phyloP scores from a whole-genome alignment of 257 asterid species.

The Solanum ossicruentum region DNA sequence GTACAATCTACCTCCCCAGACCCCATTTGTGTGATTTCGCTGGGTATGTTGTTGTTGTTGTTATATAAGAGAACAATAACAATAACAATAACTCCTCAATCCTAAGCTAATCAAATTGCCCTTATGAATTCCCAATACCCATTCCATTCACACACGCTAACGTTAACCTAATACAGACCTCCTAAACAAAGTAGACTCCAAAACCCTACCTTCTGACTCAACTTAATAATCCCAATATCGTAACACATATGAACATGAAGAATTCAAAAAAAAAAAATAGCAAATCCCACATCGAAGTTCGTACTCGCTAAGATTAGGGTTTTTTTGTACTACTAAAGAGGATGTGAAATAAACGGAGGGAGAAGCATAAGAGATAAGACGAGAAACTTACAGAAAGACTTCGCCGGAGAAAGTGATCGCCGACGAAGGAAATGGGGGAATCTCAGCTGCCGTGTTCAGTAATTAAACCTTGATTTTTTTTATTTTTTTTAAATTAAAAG shows the following conservation, averaged over 20 bases:
- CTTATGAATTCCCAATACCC: background rate
- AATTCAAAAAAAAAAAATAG: background rate
- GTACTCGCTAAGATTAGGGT: background rate
- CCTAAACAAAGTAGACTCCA: background rate
- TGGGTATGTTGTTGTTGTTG: too few relatives aligned
- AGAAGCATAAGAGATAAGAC: background rate
- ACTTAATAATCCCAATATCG: background rate
- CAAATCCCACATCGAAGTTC: background rate
- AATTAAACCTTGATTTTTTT: background rate
- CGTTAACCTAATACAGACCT: background rate
- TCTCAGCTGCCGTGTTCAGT: background rate
- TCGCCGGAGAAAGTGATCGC: background rate
- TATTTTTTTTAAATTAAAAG: too few relatives aligned
- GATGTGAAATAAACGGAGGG: background rate
- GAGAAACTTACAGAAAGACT: background rate
- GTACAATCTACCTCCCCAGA: too few relatives aligned
- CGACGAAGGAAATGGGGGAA: background rate
- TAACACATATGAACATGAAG: background rate
- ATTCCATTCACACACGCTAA: background rate
- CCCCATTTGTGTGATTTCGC: too few relatives aligned
- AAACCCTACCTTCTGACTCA: background rate
- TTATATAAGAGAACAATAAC: background rate
- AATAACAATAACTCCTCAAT: background rate
- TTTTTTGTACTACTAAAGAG: background rate
- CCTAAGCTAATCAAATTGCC: background rate